phyloP scores from a whole-genome alignment of 1,139 yeast genomes.

The Schizosaccharomyces versatilis region DNA sequence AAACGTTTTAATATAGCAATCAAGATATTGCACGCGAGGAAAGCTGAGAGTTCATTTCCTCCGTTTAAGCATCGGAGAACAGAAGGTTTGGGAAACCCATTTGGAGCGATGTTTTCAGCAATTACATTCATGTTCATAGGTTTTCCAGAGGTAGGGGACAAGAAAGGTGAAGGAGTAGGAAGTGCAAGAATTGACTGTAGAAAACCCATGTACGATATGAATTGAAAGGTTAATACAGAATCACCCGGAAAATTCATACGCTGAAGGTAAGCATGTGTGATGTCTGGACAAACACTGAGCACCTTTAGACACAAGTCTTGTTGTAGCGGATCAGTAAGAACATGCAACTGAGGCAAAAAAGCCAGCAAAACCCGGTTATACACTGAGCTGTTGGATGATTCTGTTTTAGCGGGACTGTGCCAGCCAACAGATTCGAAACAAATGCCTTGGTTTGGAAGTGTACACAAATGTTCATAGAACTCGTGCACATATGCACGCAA shows the following conservation, averaged over 20 bases:
- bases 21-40: constrained; percentile 41
- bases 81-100: constrained; percentile 37
- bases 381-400: constrained; percentile 15
- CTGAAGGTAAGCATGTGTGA: constrained; percentile 41
- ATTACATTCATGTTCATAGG: constrained; percentile 19
- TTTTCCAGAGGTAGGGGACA: constrained; percentile 5
- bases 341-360: constrained; percentile 43
- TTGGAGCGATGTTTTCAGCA: constrained; percentile 40
- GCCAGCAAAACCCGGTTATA: constrained; percentile 48
- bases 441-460: constrained; percentile 38
- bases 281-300: constrained; percentile 37
- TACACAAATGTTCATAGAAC: constrained; percentile 30
- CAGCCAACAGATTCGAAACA: constrained; percentile 38
- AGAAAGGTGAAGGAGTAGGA: constrained; percentile 26
- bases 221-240: constrained; percentile 55
- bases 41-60: constrained; percentile 37
- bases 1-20: constrained; percentile 35
- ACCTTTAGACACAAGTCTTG: constrained; percentile 33
- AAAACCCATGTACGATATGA: constrained; percentile 53
- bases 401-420: constrained; percentile 22
- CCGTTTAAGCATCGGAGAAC: constrained; percentile 37
- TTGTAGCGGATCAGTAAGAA: constrained; percentile 57
- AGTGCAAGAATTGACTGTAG: constrained; percentile 36
- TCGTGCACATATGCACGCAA: constrained; percentile 23
- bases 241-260: constrained; percentile 32